Evolutionary conservation across 2,329 filamentous ascomycete genomes (phyloP).

Genomic region (Fusarium pseudocircinatum): DNA sequence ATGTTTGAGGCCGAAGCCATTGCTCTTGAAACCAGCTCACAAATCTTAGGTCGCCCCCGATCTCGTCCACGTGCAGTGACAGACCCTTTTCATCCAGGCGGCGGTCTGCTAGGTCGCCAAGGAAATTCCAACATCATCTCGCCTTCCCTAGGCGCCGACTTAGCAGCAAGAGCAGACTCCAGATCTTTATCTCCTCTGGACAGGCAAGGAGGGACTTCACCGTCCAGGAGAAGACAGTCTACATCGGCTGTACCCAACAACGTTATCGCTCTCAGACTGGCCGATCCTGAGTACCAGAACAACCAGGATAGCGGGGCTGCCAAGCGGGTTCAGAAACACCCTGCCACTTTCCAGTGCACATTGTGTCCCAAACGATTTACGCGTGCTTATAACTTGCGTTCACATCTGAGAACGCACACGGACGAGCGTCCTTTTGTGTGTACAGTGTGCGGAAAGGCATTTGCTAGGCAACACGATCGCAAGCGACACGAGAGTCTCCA

Average conservation of each 20-base stretch:
- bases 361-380: slow-evolving; percentile 97
- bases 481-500: slow-evolving; percentile 97
- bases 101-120: slow-evolving; percentile 52
- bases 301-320: slow-evolving; percentile 67
- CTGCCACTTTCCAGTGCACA: slow-evolving; percentile 94
- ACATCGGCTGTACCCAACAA: slow-evolving; percentile 71
- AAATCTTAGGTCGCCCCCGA: slow-evolving; percentile 55
- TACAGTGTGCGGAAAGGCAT: slow-evolving; percentile 95
- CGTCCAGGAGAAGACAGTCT: slow-evolving; percentile 63
- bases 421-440: slow-evolving; percentile 98
- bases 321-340: slow-evolving; percentile 96
- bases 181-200: slow-evolving; percentile 70
- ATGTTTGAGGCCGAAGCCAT: slow-evolving; percentile 40
- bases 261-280: slow-evolving; percentile 85
- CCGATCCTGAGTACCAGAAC: slow-evolving; percentile 84
- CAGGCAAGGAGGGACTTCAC: slow-evolving; percentile 54
- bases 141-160: slow-evolving; percentile 59
- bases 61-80: slow-evolving; percentile 66
- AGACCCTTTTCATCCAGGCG: slow-evolving; percentile 66
- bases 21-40: slow-evolving; percentile 25
- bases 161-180: slow-evolving; percentile 56
- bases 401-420: slow-evolving; percentile 94
- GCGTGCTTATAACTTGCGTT: slow-evolving; percentile 93
- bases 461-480: slow-evolving; percentile 95
- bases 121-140: slow-evolving; percentile 57